phyloP scores from a whole-genome alignment of 345 rosid species.

The Toxicodendron radicans region DNA sequence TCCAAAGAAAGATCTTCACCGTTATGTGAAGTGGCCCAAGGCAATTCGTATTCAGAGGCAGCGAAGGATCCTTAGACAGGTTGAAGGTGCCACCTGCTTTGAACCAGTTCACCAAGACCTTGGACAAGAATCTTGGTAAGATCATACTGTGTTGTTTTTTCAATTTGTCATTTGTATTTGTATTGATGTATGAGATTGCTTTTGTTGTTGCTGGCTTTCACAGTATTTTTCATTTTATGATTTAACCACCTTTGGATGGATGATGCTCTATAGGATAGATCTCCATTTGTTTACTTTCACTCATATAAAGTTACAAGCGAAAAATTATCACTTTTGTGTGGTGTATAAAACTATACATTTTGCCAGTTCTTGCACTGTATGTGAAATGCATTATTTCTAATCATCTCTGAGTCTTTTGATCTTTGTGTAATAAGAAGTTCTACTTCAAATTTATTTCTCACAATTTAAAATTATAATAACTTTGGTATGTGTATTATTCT shows the following conservation, averaged over 20 bases:
- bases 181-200: neutral
- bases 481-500: neutral
- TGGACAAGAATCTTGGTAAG: constrained; percentile 56
- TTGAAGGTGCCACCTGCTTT: constrained; percentile 64
- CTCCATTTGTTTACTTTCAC: too few relatives aligned
- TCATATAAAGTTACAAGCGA: too few relatives aligned
- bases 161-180: neutral
- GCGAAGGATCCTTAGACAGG: constrained; percentile 49
- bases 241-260: neutral
- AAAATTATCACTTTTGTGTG: too few relatives aligned
- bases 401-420: neutral
- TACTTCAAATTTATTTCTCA: neutral
- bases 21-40: constrained; percentile 59
- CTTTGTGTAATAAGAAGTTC: neutral
- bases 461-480: neutral
- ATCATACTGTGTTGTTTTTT: neutral
- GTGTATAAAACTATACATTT: too few relatives aligned
- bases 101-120: constrained; percentile 56
- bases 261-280: neutral
- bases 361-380: neutral
- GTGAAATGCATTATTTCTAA: neutral
- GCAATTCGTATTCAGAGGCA: constrained; percentile 58
- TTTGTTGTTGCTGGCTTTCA: neutral
- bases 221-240: neutral
- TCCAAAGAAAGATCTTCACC: constrained; percentile 51